Evolutionary conservation across 352 stramenopile species (phyloP).

Genomic region (Hyaloperonospora brassicae): DNA sequence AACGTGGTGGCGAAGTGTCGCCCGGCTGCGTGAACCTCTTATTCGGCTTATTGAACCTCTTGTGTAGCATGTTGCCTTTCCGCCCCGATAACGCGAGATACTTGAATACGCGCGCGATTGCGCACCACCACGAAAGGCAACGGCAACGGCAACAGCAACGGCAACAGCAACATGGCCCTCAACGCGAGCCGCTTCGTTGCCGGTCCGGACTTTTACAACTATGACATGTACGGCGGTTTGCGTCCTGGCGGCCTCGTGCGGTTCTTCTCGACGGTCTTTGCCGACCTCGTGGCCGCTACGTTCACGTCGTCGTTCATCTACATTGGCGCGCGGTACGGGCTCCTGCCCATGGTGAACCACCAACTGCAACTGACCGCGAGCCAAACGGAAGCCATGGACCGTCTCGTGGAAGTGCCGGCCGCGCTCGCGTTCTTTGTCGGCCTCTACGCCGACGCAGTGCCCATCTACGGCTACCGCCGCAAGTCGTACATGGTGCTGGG

Average conservation of each 20-base stretch:
- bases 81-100: slow-evolving; percentile 11
- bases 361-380: slow-evolving; percentile 26
- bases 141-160: not conserved
- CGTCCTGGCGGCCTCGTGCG: slow-evolving; percentile 29
- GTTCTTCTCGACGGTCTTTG: slow-evolving; percentile 31
- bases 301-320: slow-evolving; percentile 47
- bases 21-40: not conserved
- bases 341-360: slow-evolving; percentile 27
- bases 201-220: slow-evolving; percentile 51
- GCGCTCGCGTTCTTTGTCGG: slow-evolving; percentile 78
- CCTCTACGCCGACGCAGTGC: slow-evolving; percentile 70
- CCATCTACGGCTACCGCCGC: slow-evolving; percentile 59
- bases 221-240: slow-evolving; percentile 49
- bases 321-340: slow-evolving; percentile 24
- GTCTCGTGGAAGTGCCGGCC: slow-evolving; percentile 56
- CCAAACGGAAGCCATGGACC: slow-evolving; percentile 29
- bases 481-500: slow-evolving; percentile 83
- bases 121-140: not conserved
- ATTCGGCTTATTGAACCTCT: slow-evolving; percentile 14
- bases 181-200: slow-evolving; percentile 26
- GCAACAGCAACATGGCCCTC: not conserved
- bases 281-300: slow-evolving; percentile 35
- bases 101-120: not conserved
- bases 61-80: slow-evolving; percentile 20
- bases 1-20: not conserved